phyloP scores from a whole-genome alignment of 345 rosid species.

The Geranium rotundifolium region DNA sequence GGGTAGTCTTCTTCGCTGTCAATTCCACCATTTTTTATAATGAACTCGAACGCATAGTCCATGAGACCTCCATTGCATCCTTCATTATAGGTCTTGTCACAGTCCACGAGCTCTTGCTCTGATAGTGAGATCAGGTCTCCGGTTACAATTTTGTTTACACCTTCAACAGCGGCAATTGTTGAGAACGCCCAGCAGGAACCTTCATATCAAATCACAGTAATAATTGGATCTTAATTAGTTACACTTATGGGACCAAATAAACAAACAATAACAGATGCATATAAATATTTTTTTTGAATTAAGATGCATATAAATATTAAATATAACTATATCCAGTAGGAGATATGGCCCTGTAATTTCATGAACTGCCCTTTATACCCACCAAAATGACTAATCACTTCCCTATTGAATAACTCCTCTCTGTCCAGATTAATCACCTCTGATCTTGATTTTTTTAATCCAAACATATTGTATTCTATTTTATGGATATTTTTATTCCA shows the following conservation, averaged over 20 bases:
- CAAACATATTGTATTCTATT: too few species aligned
- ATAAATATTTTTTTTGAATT: too few species aligned
- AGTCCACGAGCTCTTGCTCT: constrained; percentile 89
- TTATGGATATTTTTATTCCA: too few species aligned
- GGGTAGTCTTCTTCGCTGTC: constrained; percentile 82
- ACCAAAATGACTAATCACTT: too few species aligned
- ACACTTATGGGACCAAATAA: too few species aligned
- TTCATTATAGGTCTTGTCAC: constrained; percentile 61
- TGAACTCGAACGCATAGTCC: constrained; percentile 89
- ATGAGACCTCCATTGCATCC: constrained; percentile 93
- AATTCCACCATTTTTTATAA: constrained; percentile 77
- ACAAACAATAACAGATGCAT: too few species aligned
- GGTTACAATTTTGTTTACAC: constrained; percentile 75
- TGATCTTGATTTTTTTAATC: too few species aligned
- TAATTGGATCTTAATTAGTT: neutral
- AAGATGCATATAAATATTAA: neutral
- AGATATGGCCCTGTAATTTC: too few species aligned
- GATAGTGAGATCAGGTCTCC: constrained; percentile 65
- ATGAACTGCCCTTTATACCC: too few species aligned
- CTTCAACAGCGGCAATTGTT: constrained; percentile 81
- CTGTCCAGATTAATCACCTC: too few species aligned
- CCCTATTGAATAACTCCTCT: too few species aligned
- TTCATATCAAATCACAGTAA: constrained; percentile 12
- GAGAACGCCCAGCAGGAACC: constrained; percentile 99
- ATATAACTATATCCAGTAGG: too few species aligned